These are phyloP conservation scores for Trichophyton benhamiae DNA, from an alignment of 2,329 filamentous ascomycete species.

Conservation along the genomic window DNA sequence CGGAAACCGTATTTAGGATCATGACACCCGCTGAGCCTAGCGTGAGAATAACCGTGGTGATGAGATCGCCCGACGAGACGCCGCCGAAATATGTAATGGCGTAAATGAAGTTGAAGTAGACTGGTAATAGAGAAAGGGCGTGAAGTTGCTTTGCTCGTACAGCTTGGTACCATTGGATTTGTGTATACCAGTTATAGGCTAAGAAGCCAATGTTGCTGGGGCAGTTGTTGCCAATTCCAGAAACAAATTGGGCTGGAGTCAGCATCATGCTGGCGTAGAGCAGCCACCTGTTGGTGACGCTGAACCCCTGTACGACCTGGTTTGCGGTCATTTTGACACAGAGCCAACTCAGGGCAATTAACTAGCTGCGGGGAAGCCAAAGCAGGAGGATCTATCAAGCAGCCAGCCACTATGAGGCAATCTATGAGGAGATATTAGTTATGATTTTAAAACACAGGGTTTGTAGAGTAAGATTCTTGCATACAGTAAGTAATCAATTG, in stretches of 20 bases:
- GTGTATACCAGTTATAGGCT: slow-evolving; percentile 8
- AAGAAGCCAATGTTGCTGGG: slow-evolving; percentile 7
- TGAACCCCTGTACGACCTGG: slow-evolving; percentile 1
- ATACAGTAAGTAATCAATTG: background rate
- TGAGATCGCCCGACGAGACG: slow-evolving; percentile 2
- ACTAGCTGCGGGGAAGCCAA: background rate
- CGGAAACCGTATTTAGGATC: slow-evolving; percentile 3
- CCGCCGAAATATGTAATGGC: slow-evolving; percentile 5
- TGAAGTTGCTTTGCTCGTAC: slow-evolving; percentile 4
- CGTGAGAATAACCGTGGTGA: slow-evolving; percentile 1
- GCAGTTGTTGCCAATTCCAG: slow-evolving; percentile 5
- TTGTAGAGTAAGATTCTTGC: background rate
- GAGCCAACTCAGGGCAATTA: background rate
- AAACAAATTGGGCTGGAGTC: slow-evolving; percentile 5
- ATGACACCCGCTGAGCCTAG: slow-evolving; percentile 4
- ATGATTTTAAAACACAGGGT: background rate
- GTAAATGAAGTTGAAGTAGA: slow-evolving; percentile 6
- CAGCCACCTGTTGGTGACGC: slow-evolving; percentile 1
- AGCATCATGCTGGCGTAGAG: slow-evolving; percentile 6
- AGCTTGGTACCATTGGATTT: slow-evolving; percentile 3
- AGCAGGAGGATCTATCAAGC: background rate
- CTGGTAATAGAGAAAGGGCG: slow-evolving; percentile 5
- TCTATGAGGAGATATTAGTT: background rate
- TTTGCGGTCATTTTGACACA: background rate
- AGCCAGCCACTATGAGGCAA: background rate